Base-by-base conservation (phyloP, 2,329 filamentous ascomycete species). In the Erysiphe pulchra region DNA sequence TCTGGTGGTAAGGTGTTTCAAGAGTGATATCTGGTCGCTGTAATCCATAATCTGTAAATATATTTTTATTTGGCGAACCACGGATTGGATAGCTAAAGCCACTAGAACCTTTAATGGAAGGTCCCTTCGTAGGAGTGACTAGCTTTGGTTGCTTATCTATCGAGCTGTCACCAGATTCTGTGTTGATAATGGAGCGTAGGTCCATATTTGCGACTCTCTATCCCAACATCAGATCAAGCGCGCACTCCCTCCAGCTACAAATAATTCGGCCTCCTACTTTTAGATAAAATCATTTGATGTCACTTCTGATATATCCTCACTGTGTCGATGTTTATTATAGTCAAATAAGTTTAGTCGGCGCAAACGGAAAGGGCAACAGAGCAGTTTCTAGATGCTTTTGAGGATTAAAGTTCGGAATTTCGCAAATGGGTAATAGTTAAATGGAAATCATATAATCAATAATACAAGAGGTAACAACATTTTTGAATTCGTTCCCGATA, bases 111-210 rank as follows among this genome's bases (percentile, higher is more conserved):
- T 55, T 54, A 16, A 50, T 51, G n/a, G 52, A 50, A 48, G 51
- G 53, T 34, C 53, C 48, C 45, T 58, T 56, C 2, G 53, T 50
- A 38, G 57, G 56, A 46, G 57, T 58, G 17, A 55, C 53, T 33
- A 57, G 57, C n/a, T 54, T 47, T 44, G 53, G 49, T 49, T 51
- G 53, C 48, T 55, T 53, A 37, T 50, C 45, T 46, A 47, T 49
- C 37, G 51, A 51, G 46, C 46, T 48, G 46, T 57, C 55, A 14
- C 53, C 56, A 47, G 53, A 55, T 50, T 59, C 57, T 24, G 48
- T 63, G 55, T 68, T 68, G 61, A 69, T 65, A 53, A 69, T 68
- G 46, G 63, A 66, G 56, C 65, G 63, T 56, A 69, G 61, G 59
- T 69, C 66, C 66, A 69, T 69, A 55, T 56, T 58, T 56, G 56